These are phyloP conservation scores for Amoeboaphelidium protococcarum DNA, from an alignment of 371 early-diverging fungal species.

Conservation along the genomic window DNA sequence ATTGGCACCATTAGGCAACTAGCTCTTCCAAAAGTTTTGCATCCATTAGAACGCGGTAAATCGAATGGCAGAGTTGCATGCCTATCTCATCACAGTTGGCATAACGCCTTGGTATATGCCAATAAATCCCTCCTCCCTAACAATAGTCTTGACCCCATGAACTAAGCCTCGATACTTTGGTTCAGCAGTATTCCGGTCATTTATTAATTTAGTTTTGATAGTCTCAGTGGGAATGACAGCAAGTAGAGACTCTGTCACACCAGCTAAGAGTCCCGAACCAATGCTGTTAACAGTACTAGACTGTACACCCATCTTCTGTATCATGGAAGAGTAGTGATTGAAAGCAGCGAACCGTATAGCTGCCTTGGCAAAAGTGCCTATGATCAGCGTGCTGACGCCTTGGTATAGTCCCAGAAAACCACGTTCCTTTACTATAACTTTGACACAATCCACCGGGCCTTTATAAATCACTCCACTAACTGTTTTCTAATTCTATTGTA, in stretches of 20 bases:
- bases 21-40: conserved; percentile 23
- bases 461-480: conserved; percentile 14
- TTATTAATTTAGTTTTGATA: conserved; percentile 68
- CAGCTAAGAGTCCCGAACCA: conserved; percentile 59
- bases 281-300: conserved; percentile 4
- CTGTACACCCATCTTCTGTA: neutral
- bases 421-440: conserved; percentile 23
- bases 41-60: conserved; percentile 55
- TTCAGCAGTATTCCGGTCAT: conserved; percentile 30
- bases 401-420: conserved; percentile 46
- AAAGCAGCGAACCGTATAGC: conserved; percentile 69
- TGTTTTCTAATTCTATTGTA: conserved; percentile 20
- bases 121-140: conserved; percentile 42
- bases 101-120: conserved; percentile 69
- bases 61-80: conserved; percentile 60
- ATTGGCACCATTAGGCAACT: conserved; percentile 5
- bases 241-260: conserved; percentile 51
- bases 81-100: conserved; percentile 71
- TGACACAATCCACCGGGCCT: conserved; percentile 53
- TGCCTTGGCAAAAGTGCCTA: conserved; percentile 71
- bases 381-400: conserved; percentile 53
- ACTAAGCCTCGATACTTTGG: conserved; percentile 50
- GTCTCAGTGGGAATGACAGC: conserved; percentile 78
- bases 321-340: conserved; percentile 28
- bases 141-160: conserved; percentile 33